phyloP scores from a whole-genome alignment of 345 rosid species.

The Brassica carinata region DNA sequence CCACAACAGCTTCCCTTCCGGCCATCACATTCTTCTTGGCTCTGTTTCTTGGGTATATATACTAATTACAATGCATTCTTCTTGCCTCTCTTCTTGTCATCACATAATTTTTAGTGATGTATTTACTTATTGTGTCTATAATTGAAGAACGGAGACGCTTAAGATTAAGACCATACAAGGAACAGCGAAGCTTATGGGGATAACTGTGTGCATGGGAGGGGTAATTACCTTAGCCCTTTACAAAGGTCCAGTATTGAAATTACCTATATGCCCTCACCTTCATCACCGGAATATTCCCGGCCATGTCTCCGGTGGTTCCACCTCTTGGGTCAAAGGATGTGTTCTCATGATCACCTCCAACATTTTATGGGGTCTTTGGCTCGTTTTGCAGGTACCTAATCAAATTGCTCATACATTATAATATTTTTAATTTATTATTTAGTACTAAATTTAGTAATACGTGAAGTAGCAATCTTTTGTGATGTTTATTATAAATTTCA shows the following conservation, averaged over 20 bases:
- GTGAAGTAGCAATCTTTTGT: background rate
- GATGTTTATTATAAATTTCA: background rate
- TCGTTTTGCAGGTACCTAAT: constrained; percentile 71
- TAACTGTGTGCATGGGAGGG: constrained; percentile 66
- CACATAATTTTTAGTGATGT: background rate
- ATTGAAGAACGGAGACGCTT: constrained; percentile 65
- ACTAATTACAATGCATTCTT: constrained; percentile 46
- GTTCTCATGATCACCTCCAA: constrained; percentile 80
- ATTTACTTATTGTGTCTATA: background rate
- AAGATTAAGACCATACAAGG: constrained; percentile 62
- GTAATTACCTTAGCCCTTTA: constrained; percentile 66
- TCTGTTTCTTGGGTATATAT: constrained; percentile 60
- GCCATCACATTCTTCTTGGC: constrained; percentile 94
- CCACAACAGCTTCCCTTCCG: constrained; percentile 79
- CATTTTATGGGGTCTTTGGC: constrained; percentile 76
- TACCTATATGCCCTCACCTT: constrained; percentile 46
- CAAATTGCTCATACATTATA: background rate
- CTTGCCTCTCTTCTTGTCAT: constrained; percentile 51
- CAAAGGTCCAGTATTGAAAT: constrained; percentile 64
- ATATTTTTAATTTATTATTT: background rate
- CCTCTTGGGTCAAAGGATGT: constrained; percentile 81
- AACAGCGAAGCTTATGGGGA: constrained; percentile 65
- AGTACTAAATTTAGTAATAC: background rate
- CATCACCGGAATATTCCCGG: constrained; percentile 25
- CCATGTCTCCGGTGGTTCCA: constrained; percentile 48